Conservation (phyloP, 148 eudicot species). For the Arbutus unedo region DNA sequence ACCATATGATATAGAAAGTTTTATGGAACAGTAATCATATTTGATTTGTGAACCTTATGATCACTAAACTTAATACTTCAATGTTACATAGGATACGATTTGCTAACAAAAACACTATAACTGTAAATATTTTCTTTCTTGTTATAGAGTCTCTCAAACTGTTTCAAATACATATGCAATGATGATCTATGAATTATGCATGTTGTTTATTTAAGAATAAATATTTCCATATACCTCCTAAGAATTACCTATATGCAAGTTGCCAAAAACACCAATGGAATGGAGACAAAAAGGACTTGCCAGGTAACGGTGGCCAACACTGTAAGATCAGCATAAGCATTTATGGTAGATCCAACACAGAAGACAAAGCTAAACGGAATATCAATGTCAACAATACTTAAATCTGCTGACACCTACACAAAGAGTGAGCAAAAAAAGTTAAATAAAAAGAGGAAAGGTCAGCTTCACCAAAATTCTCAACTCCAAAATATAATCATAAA, state of each 20-base stretch:
- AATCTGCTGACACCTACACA: constrained; percentile 72
- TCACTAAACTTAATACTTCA: background rate
- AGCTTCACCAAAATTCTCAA: background rate
- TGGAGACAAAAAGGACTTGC: constrained; percentile 80
- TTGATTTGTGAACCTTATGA: background rate
- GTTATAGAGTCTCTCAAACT: background rate
- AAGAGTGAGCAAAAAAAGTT: background rate
- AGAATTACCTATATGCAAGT: constrained; percentile 68
- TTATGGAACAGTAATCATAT: background rate
- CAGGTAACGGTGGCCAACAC: constrained; percentile 78
- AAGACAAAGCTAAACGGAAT: constrained; percentile 61
- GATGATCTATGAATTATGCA: background rate
- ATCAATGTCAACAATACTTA: constrained; percentile 85
- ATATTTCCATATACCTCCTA: background rate
- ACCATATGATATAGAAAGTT: background rate
- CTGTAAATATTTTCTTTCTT: no score
- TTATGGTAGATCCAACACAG: constrained; percentile 57
- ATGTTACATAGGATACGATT: no score
- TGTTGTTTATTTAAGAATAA: background rate
- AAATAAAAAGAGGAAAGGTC: background rate
- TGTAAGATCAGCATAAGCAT: constrained; percentile 51
- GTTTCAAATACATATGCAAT: background rate
- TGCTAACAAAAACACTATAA: no score
- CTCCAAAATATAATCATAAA: background rate
- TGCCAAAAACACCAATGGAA: constrained; percentile 66